Evolutionary conservation across 2,329 filamentous ascomycete genomes (phyloP).

Genomic region (Alternaria panax): DNA sequence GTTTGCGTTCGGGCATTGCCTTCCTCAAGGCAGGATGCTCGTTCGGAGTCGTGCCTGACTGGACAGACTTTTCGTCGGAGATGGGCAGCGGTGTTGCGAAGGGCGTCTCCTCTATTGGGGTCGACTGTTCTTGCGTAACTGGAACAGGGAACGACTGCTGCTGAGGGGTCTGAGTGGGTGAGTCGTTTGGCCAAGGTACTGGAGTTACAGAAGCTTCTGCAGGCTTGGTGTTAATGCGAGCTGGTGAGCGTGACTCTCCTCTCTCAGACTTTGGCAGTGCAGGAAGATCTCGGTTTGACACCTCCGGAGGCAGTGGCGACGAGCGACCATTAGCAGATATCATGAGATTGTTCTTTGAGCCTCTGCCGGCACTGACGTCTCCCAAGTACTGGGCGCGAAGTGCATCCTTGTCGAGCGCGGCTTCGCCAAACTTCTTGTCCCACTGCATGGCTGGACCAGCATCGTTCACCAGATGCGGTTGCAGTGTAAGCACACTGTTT

Average conservation of each 20-base stretch:
- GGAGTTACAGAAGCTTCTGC: conserved; percentile 45
- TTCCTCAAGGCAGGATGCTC: conserved; percentile 55
- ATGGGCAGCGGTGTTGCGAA: conserved; percentile 15
- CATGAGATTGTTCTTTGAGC: conserved; percentile 59
- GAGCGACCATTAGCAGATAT: conserved; percentile 41
- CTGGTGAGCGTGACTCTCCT: conserved; percentile 41
- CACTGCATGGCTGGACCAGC: conserved; percentile 95
- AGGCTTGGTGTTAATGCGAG: conserved; percentile 25
- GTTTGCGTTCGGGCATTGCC: conserved; percentile 35
- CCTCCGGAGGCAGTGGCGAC: conserved; percentile 33
- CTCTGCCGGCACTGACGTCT: conserved; percentile 75
- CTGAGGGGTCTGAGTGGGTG: conserved; percentile 34
- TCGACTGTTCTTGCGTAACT: not conserved
- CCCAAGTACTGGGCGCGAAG: conserved; percentile 86
- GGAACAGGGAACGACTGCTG: conserved; percentile 34
- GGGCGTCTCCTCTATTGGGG: conserved; percentile 8
- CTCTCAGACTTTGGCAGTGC: conserved; percentile 48
- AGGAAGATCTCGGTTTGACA: conserved; percentile 52
- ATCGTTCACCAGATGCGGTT: conserved; percentile 82
- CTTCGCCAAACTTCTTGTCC: conserved; percentile 95
- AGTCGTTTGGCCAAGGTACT: conserved; percentile 40
- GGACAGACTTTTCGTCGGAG: conserved; percentile 41
- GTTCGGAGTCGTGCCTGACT: conserved; percentile 30
- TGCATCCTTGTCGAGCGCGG: conserved; percentile 83
- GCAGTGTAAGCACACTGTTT: conserved; percentile 86